Conservation (phyloP, 441 rosid genomes). For the Euphorbia celastroides region DNA sequence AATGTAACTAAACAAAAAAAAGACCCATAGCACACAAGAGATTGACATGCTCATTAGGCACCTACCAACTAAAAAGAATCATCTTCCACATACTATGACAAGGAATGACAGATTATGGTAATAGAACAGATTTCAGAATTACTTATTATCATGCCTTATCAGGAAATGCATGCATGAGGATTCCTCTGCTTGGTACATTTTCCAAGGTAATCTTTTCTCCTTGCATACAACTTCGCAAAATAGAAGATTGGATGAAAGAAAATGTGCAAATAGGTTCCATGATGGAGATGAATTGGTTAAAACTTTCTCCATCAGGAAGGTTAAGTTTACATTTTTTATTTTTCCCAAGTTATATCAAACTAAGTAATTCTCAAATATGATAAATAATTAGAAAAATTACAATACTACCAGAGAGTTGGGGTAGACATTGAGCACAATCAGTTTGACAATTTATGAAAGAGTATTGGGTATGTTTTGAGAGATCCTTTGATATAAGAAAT, state of each 20-base stretch:
- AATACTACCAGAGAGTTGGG: not conserved
- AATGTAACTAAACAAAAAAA: not conserved
- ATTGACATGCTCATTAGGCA: not conserved
- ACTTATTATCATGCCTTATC: no score
- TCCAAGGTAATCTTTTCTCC: no score
- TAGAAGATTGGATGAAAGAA: not conserved
- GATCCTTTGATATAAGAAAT: not conserved
- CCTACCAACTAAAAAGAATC: not conserved
- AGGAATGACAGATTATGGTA: not conserved
- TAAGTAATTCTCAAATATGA: no score
- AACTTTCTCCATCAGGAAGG: not conserved
- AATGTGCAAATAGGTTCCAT: not conserved
- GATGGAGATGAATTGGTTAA: not conserved
- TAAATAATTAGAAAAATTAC: not conserved
- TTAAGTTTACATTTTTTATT: not conserved
- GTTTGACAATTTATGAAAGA: not conserved
- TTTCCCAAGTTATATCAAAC: no score
- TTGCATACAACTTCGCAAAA: not conserved
- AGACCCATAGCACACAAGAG: not conserved
- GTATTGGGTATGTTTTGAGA: not conserved
- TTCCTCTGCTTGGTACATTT: no score
- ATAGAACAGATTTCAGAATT: no score
- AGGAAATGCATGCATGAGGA: no score
- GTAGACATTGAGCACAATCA: not conserved
- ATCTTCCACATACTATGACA: not conserved